Percentiles rank a stretch among this genome's conserved stretches.
phyloP scores from a whole-genome alignment of 2,329 filamentous ascomycete genomes.

The Rutstroemia sp. region DNA sequence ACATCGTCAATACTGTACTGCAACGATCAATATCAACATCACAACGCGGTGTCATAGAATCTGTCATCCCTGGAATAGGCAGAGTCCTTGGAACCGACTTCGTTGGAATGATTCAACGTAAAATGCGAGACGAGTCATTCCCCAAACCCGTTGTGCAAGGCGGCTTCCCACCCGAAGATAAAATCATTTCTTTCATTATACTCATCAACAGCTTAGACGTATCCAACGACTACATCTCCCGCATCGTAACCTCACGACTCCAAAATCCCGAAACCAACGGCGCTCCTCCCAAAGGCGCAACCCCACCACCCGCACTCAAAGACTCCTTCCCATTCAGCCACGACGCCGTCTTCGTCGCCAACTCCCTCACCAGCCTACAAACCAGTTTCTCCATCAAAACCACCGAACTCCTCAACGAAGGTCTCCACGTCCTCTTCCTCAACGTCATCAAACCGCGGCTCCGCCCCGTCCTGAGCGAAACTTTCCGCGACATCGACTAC shows the following conservation, averaged over 20 bases:
- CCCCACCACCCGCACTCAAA: conserved; percentile 34
- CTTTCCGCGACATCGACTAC: conserved; percentile 91
- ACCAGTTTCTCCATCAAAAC: conserved; percentile 70
- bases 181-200: conserved; percentile 82
- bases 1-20: conserved; percentile 89
- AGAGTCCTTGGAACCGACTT: conserved; percentile 84
- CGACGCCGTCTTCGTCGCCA: conserved; percentile 63
- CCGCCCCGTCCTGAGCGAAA: conserved; percentile 75
- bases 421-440: conserved; percentile 77
- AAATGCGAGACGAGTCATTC: conserved; percentile 95
- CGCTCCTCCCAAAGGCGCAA: conserved; percentile 1
- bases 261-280: conserved; percentile 30
- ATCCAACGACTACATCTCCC: conserved; percentile 80
- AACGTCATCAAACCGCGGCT: conserved; percentile 81
- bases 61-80: conserved; percentile 69
- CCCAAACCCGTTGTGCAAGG: conserved; percentile 73
- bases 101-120: conserved; percentile 92
- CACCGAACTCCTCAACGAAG: conserved; percentile 74
- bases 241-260: conserved; percentile 70
- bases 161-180: conserved; percentile 77
- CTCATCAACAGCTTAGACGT: conserved; percentile 95
- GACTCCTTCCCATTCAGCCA: conserved; percentile 74
- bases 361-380: conserved; percentile 61
- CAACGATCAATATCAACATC: conserved; percentile 82
- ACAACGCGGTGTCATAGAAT: conserved; percentile 69